Evolutionary conservation across 768 basidiomycete species (phyloP), one percentile per base, ranked within the genome.

Genomic region (Cytidiella melzeri): DNA sequence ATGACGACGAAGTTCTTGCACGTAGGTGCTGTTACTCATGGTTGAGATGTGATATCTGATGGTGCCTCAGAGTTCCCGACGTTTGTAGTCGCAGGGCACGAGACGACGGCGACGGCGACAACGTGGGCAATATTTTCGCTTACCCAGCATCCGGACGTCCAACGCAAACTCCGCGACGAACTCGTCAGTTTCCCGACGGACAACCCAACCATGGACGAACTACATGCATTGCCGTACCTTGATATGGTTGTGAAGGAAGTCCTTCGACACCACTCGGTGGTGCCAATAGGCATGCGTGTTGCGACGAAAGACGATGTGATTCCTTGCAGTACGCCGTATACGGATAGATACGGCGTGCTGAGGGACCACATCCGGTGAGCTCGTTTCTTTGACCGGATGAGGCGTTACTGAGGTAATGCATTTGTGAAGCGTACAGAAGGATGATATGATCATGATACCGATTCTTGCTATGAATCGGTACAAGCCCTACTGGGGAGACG

Each of bases 121-220:
- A 58, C 53, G 15, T 73, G 70, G 61, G 62, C 65, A 6, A 53
- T 77, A 6, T 67, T 64, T 53, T 63, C 69, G 20, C 64, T 77
- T n/a, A 67, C 71, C 12, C 62, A 61, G 15, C 50, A 68, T 24
- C 68, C 67, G 4, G 59, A 60, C 4, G 56, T 67, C 24, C 75
- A 75, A 56, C 43, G 59, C 12, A 62, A 63, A 26, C 65, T 76
- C 0, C 69, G 71, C 19, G 62, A 67, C 6, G 75, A 76, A 55
- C 53, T 75, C 10, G 54, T 62, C 21, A 58, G 65, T 0, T 65
- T 82, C 10, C 57, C 69, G 1, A 80, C 77, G 0, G 78, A 84
- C 6, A 75, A 65, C 1, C 84, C 85, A 1, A 72, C 74, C 4
- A 85, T 87, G 80, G 86, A 89, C 26, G 74, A 81, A 26, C 72